Evolutionary conservation across 1,284 basidiomycete species (phyloP).

Genomic region (Trichosporon inkin): DNA sequence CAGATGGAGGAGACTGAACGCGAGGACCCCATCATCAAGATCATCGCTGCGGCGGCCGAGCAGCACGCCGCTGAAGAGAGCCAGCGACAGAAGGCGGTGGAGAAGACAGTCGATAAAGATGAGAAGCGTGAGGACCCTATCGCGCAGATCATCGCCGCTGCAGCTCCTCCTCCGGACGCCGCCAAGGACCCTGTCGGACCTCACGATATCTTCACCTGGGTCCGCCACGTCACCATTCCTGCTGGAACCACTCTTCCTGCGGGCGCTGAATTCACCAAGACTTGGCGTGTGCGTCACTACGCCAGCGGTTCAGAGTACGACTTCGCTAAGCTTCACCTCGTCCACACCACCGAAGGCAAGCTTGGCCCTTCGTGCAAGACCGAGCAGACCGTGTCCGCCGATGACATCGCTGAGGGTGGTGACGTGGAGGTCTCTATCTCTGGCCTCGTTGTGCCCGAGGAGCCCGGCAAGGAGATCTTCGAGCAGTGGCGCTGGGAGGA

Average conservation of each 20-base stretch:
- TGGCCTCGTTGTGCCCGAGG: conserved; percentile 38
- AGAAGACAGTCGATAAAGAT: neutral
- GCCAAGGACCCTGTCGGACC: conserved; percentile 28
- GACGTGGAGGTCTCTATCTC: conserved; percentile 37
- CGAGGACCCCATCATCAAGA: conserved; percentile 13
- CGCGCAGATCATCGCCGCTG: conserved; percentile 9
- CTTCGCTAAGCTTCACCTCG: conserved; percentile 35
- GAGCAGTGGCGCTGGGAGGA: conserved; percentile 46
- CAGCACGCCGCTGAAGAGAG: neutral
- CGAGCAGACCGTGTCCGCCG: conserved; percentile 17
- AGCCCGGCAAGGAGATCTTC: conserved; percentile 35
- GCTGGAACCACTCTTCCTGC: conserved; percentile 36
- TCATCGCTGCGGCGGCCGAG: conserved; percentile 12
- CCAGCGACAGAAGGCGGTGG: neutral
- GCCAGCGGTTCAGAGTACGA: conserved; percentile 38
- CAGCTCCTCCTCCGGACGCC: neutral
- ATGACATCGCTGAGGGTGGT: conserved; percentile 34
- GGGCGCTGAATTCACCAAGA: conserved; percentile 47
- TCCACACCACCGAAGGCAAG: conserved; percentile 25
- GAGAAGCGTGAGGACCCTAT: conserved; percentile 13
- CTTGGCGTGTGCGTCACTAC: conserved; percentile 44
- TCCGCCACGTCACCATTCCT: conserved; percentile 42
- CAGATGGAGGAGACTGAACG: neutral
- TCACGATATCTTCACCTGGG: conserved; percentile 44
- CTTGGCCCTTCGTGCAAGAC: conserved; percentile 27